Conservation (phyloP, 371 early-diverging fungal genomes). For the Mortierella sp. region DNA sequence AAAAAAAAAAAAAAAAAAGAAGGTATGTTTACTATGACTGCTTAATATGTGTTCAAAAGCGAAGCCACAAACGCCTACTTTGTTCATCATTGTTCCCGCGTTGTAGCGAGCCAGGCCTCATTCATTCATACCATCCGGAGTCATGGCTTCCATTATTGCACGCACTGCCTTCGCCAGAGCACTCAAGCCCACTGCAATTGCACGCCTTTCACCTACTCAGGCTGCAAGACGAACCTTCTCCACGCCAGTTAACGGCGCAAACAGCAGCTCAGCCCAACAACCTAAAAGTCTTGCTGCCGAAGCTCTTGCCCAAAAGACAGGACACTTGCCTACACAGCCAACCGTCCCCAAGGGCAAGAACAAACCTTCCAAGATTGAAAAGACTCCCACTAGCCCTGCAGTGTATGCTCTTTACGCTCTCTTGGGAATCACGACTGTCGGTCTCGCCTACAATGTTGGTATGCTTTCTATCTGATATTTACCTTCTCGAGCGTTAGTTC, state of each 20-base stretch:
- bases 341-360: conserved; percentile 65
- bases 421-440: conserved; percentile 34
- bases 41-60: background rate
- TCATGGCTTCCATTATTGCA: conserved; percentile 47
- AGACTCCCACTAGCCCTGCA: conserved; percentile 47
- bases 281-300: conserved; percentile 54
- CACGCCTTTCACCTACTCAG: conserved; percentile 38
- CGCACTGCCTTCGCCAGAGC: conserved; percentile 39
- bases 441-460: conserved; percentile 47
- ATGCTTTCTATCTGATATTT: background rate
- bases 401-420: conserved; percentile 36
- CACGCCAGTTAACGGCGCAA: conserved; percentile 32
- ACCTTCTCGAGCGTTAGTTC: background rate
- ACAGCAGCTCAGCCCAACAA: background rate
- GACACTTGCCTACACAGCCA: conserved; percentile 45
- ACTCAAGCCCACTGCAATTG: conserved; percentile 15
- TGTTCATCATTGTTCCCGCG: background rate
- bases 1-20: conserved; percentile 14
- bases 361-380: conserved; percentile 63
- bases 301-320: conserved; percentile 60
- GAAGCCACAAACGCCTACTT: conserved; percentile 4
- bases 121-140: conserved; percentile 1
- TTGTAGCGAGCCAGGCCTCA: background rate
- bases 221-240: conserved; percentile 48
- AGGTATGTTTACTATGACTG: background rate